These are phyloP conservation scores for Epichloe festucae DNA, from an alignment of 2,329 filamentous ascomycete species.

Conservation along the genomic window DNA sequence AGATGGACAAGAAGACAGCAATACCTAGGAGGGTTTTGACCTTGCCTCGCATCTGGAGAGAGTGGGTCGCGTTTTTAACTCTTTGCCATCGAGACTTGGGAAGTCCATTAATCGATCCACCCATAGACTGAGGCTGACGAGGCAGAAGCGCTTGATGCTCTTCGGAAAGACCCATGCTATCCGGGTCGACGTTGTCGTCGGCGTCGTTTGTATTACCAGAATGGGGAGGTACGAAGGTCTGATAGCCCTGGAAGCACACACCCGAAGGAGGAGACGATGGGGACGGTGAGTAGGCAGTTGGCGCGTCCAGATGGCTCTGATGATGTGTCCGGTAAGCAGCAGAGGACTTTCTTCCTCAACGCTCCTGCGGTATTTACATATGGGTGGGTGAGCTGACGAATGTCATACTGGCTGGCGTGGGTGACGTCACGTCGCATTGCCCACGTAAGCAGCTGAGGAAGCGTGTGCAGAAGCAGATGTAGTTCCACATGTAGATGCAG, in stretches of 20 bases:
- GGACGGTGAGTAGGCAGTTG: slow-evolving; percentile 38
- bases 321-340: slow-evolving; percentile 4
- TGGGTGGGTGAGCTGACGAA: slow-evolving; percentile 6
- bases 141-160: slow-evolving; percentile 31
- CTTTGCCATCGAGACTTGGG: slow-evolving; percentile 17
- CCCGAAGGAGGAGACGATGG: slow-evolving; percentile 19
- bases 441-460: slow-evolving; percentile 1
- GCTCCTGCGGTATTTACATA: slow-evolving; percentile 10
- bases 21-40: slow-evolving; percentile 19
- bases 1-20: slow-evolving; percentile 21
- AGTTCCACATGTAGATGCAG: background rate
- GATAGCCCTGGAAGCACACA: slow-evolving; percentile 22
- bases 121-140: slow-evolving; percentile 34
- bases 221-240: slow-evolving; percentile 24
- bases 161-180: slow-evolving; percentile 28
- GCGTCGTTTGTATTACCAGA: background rate
- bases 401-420: slow-evolving; percentile 2
- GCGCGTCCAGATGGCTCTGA: slow-evolving; percentile 25
- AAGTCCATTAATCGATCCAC: slow-evolving; percentile 15
- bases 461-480: slow-evolving; percentile 4
- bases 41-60: slow-evolving; percentile 13
- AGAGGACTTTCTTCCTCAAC: slow-evolving; percentile 12
- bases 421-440: background rate
- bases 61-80: slow-evolving; percentile 11
- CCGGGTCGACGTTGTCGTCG: slow-evolving; percentile 4